Base-by-base conservation (phyloP, 257 asterid species). In the Primulina tabacum region DNA sequence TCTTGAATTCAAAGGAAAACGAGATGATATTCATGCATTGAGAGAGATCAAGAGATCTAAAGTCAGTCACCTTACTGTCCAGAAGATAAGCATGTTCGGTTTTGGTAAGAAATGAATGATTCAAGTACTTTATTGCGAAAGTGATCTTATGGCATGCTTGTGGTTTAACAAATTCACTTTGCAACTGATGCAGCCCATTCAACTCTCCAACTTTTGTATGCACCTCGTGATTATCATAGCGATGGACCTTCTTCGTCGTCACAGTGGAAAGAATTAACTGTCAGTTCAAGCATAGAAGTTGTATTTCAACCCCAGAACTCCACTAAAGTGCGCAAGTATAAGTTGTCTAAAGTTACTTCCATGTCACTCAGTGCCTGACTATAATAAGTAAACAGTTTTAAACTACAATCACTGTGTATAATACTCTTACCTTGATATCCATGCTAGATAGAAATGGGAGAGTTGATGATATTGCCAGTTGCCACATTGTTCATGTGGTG, bases 31-130 rank as follows among this genome's bases (percentile, higher is more conserved):
- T 47, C 86, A 76, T 34, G 83, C 76, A 20, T 77, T 94, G 37
- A 84, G 83, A 68, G 83, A 83, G 76, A 83, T 94, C 83, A 86
- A 62, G 83, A 82, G 97, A 85, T 94, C 99, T 38, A 94, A 94
- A 89, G 88, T 94, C 68, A 79, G 96, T 65, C 85, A 74, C 52
- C 26, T 94, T 76, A 79, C 75, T 30, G 77, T 91, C 76, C 97
- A 89, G 82, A 94, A 91, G 85, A 86, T 88, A 75, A 91, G 99
- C 97, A 88, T 91, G 97, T 82, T 94, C 64, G 97, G 95, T 70
- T 78, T 93, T 58, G 99, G 99, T 93, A 85, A 81, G 57, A 50
- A 50, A 14, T 5, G 57, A 50, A 17, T 50, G 8, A 50, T 47
- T 47, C 55, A 12, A 14, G 55, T 50, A 43, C 14, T 50, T 14